These are phyloP conservation scores for Pleurotus giganteus DNA, from an alignment of 768 basidiomycete species.

Conservation along the genomic window DNA sequence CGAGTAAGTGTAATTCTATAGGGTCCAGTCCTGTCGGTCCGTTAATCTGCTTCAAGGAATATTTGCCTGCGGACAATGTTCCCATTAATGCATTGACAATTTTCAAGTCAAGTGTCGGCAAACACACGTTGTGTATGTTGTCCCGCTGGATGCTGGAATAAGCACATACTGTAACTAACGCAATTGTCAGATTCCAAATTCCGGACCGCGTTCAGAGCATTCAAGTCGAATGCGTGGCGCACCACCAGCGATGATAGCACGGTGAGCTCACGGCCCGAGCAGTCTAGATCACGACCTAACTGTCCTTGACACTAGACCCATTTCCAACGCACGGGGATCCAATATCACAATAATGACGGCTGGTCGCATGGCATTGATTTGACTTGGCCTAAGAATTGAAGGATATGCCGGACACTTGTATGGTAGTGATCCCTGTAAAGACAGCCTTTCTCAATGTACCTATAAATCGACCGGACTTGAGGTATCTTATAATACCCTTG, in stretches of 20 bases:
- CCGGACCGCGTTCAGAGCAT: not conserved
- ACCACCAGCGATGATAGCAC: not conserved
- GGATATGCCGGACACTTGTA: no score
- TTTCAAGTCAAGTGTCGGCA: not conserved
- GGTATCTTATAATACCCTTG: no score
- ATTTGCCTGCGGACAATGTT: conserved; percentile 1
- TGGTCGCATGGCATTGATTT: not conserved
- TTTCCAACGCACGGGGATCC: not conserved
- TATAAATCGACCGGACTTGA: no score
- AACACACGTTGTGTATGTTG: not conserved
- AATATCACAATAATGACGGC: not conserved
- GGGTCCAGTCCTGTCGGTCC: not conserved
- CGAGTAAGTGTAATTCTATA: not conserved
- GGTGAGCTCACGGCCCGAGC: not conserved
- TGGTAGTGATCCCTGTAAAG: no score
- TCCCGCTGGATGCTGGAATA: not conserved
- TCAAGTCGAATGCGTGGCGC: conserved; percentile 2
- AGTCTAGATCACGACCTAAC: not conserved
- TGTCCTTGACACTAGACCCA: not conserved
- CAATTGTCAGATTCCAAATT: not conserved
- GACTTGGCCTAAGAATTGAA: conserved; percentile 3
- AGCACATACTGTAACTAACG: not conserved
- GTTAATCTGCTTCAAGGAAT: not conserved
- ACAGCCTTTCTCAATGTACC: no score
- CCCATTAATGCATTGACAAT: not conserved